These are phyloP conservation scores for Atalantia buxifolia DNA, from an alignment of 345 rosid species.

Conservation along the genomic window DNA sequence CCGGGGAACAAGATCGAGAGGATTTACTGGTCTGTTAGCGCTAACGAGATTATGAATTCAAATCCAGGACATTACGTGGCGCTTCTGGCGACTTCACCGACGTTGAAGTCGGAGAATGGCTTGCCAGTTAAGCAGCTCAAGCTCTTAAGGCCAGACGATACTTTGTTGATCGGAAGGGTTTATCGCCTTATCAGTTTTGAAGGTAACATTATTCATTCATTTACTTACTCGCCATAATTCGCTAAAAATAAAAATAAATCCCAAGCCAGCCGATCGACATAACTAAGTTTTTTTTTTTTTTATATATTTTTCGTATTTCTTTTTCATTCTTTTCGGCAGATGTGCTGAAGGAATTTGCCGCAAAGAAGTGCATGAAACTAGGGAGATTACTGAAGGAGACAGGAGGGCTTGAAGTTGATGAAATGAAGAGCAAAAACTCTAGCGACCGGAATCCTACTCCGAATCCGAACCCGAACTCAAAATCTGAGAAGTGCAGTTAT, in stretches of 20 bases:
- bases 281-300: neutral
- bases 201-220: conserved; percentile 30
- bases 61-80: conserved; percentile 90
- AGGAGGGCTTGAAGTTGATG: conserved; percentile 34
- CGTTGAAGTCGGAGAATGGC: conserved; percentile 37
- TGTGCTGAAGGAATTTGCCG: conserved; percentile 69
- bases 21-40: conserved; percentile 72
- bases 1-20: conserved; percentile 69
- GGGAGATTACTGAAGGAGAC: conserved; percentile 64
- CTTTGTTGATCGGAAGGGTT: conserved; percentile 64
- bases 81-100: conserved; percentile 51
- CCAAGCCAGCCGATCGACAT: neutral
- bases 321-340: conserved; percentile 28
- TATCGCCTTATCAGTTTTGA: conserved; percentile 81
- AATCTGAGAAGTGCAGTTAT: conserved; percentile 14
- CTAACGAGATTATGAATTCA: conserved; percentile 63
- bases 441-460: conserved; percentile 8
- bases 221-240: neutral
- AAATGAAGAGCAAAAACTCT: conserved; percentile 29
- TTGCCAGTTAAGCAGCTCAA: conserved; percentile 67
- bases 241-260: neutral
- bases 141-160: conserved; percentile 76
- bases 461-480: conserved; percentile 24
- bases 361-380: conserved; percentile 70
- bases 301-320: neutral